A percentile compares a stretch with the other conserved stretches of the same genome.
These are phyloP conservation scores for Russula vinacea DNA, from an alignment of 768 basidiomycete genomes.

Conservation along the genomic window DNA sequence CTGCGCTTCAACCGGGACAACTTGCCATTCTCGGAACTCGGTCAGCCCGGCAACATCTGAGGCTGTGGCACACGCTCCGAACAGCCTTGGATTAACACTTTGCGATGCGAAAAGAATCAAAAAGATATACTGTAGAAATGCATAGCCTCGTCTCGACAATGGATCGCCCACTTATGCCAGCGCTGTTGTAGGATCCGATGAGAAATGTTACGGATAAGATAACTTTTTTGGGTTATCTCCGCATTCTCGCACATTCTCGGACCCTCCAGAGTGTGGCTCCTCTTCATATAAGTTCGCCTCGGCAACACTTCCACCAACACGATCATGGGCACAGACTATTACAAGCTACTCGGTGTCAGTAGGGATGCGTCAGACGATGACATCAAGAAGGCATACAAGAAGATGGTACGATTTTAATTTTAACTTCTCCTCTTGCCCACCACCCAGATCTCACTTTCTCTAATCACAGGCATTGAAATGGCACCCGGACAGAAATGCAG, in stretches of 20 bases:
- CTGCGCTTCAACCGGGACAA: background rate
- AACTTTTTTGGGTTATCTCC: background rate
- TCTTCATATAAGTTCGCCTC: background rate
- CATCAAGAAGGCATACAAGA: constrained; percentile 94
- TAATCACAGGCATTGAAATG: constrained; percentile 72
- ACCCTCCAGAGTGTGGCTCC: background rate
- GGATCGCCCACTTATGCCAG: too few species aligned
- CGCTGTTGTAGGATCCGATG: too few species aligned
- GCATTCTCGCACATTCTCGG: constrained; percentile 26
- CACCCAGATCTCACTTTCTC: constrained; percentile 12
- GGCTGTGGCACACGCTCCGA: background rate
- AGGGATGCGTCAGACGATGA: constrained; percentile 77
- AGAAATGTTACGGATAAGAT: too few species aligned
- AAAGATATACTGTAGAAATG: background rate
- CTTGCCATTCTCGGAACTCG: background rate
- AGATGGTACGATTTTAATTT: constrained; percentile 57
- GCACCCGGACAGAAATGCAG: constrained; percentile 90
- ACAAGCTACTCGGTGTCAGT: constrained; percentile 72
- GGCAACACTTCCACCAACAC: background rate
- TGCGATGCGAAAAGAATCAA: too few species aligned
- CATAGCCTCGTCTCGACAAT: background rate
- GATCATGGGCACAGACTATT: constrained; percentile 84
- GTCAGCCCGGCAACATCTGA: background rate
- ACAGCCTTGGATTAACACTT: background rate
- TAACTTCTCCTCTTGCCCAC: background rate